These are phyloP conservation scores for Pichia norvegensis DNA, from an alignment of 1,139 yeast genomes.

Conservation along the genomic window DNA sequence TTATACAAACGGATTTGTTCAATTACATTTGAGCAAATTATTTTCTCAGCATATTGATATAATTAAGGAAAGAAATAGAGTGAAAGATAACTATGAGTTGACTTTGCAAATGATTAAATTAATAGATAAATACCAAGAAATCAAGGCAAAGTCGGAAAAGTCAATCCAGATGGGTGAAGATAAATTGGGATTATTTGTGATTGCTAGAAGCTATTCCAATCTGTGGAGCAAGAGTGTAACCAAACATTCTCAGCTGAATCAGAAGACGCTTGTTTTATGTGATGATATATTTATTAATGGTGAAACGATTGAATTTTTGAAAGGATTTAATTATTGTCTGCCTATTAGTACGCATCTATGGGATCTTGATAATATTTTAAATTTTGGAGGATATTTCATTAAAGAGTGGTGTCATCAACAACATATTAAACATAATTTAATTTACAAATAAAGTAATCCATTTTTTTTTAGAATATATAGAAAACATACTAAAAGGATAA, in stretches of 20 bases:
- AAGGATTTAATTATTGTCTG: constrained; percentile 14
- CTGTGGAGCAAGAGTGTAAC: constrained; percentile 7
- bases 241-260: constrained; percentile 5
- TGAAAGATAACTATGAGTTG: not conserved
- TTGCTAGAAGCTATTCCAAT: constrained; percentile 7
- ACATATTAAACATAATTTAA: constrained; percentile 1
- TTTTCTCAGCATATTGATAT: constrained; percentile 4
- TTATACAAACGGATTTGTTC: constrained; percentile 15
- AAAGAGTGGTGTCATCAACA: constrained; percentile 17
- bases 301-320: not conserved
- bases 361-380: constrained; percentile 17
- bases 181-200: constrained; percentile 8
- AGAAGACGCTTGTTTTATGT: constrained; percentile 4
- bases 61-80: constrained; percentile 1
- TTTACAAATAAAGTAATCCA: not conserved
- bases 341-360: constrained; percentile 14
- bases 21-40: constrained; percentile 8
- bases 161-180: constrained; percentile 11
- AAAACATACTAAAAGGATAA: too few species aligned
- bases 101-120: not conserved
- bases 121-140: constrained; percentile 1
- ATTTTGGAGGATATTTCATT: constrained; percentile 20
- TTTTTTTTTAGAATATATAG: not conserved
- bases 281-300: not conserved
- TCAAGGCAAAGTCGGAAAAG: not conserved